Evolutionary conservation across 257 asterid genomes (phyloP).

Genomic region (Rauvolfia tetraphylla): DNA sequence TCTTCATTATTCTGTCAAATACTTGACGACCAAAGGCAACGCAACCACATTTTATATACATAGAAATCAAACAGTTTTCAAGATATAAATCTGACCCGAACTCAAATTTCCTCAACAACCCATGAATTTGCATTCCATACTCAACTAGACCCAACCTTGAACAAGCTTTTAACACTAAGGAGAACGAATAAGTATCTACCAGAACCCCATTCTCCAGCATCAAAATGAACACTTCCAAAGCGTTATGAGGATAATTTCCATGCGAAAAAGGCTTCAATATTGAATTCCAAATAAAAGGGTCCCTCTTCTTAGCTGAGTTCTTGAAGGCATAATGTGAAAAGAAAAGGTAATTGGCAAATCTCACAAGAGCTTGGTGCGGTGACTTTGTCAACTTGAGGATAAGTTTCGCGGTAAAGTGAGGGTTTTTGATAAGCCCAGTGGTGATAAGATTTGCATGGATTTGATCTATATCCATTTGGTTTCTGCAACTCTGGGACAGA

Average conservation of each 20-base stretch:
- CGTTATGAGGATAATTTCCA: constrained; percentile 49
- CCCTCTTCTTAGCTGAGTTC: constrained; percentile 23
- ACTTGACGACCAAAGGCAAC: constrained; percentile 44
- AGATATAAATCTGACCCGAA: constrained; percentile 53
- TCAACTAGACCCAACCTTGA: constrained; percentile 38
- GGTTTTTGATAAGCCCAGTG: constrained; percentile 54
- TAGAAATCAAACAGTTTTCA: constrained; percentile 57
- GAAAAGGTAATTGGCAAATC: constrained; percentile 56
- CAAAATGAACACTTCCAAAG: constrained; percentile 52
- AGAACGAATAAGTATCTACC: constrained; percentile 61
- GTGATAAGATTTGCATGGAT: constrained; percentile 60
- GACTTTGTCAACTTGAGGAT: constrained; percentile 49
- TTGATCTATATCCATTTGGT: constrained; percentile 55
- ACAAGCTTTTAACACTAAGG: constrained; percentile 69
- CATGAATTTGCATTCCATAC: constrained; percentile 72
- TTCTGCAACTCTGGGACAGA: constrained; percentile 50
- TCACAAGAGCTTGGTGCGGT: constrained; percentile 32
- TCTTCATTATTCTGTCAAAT: constrained; percentile 54
- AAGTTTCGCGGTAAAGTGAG: constrained; percentile 44
- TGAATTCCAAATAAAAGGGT: constrained; percentile 74
- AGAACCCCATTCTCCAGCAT: constrained; percentile 65
- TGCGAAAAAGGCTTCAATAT: constrained; percentile 56
- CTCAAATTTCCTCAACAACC: constrained; percentile 54
- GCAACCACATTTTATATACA: constrained; percentile 57
- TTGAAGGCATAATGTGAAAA: constrained; percentile 20